Evolutionary conservation across 257 asterid species (phyloP).

Genomic region (Pogostemon cablin): DNA sequence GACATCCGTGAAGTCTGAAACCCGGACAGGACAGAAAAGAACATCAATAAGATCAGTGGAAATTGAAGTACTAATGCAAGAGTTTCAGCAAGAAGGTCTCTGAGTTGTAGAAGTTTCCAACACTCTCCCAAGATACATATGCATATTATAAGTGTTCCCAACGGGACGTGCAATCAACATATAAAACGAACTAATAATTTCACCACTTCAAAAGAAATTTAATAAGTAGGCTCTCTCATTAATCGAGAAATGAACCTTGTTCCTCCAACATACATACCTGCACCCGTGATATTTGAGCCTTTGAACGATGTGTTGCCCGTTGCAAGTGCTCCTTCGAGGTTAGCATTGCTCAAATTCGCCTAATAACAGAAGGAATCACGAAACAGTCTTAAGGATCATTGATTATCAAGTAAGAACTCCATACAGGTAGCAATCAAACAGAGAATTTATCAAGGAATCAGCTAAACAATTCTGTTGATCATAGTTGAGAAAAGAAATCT

Average conservation of each 20-base stretch:
- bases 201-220: background rate
- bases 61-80: background rate
- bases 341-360: conserved; percentile 91
- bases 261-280: conserved; percentile 55
- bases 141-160: too few relatives aligned
- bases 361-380: conserved; percentile 30
- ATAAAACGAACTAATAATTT: background rate
- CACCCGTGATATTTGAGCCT: conserved; percentile 82
- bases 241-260: conserved; percentile 3
- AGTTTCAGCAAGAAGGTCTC: background rate
- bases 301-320: conserved; percentile 93
- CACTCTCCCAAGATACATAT: background rate
- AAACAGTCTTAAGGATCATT: conserved; percentile 51
- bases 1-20: conserved; percentile 86
- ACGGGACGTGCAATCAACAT: too few relatives aligned
- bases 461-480: background rate
- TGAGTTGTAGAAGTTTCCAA: background rate
- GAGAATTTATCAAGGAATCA: background rate
- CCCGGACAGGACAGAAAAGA: background rate
- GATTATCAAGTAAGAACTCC: background rate
- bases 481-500: too few relatives aligned
- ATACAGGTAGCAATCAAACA: background rate
- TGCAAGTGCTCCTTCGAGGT: conserved; percentile 91
- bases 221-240: background rate
- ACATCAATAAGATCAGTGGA: background rate